Percentiles rank a stretch among this genome's conserved stretches.
Conservation (phyloP, 371 early-diverging fungal species). For the Sporodiniella umbellata region DNA sequence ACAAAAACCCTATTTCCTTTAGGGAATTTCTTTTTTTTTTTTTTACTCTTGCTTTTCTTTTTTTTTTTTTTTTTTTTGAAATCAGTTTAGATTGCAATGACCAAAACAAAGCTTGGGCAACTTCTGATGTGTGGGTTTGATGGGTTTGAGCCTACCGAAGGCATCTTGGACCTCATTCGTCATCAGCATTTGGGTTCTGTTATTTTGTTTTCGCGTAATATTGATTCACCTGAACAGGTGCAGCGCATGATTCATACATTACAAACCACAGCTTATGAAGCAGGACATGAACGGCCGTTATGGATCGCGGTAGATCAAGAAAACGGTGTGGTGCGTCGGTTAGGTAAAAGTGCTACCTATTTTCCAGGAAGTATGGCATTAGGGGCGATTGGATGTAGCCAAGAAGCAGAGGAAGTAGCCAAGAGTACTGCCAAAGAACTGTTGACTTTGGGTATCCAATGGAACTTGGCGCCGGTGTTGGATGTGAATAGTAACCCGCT, state of each 20-base stretch:
- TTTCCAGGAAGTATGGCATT: conserved; percentile 46
- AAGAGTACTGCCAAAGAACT: conserved; percentile 33
- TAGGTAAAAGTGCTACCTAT: conserved; percentile 39
- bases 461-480: conserved; percentile 46
- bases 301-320: conserved; percentile 51
- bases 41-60: background rate
- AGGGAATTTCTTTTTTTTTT: background rate
- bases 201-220: conserved; percentile 51
- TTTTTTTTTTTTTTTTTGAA: too few relatives aligned
- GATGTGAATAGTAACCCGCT: conserved; percentile 51
- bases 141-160: conserved; percentile 35
- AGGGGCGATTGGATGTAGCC: conserved; percentile 33
- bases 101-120: conserved; percentile 23
- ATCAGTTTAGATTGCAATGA: too few relatives aligned
- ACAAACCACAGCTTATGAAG: conserved; percentile 36
- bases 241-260: conserved; percentile 24
- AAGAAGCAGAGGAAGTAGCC: conserved; percentile 34
- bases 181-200: conserved; percentile 40
- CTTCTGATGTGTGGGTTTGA: conserved; percentile 47
- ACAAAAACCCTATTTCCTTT: too few relatives aligned
- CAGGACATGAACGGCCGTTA: conserved; percentile 39
- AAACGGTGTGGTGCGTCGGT: conserved; percentile 47
- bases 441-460: conserved; percentile 40
- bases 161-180: conserved; percentile 39
- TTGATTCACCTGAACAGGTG: conserved; percentile 33